phyloP scores from a whole-genome alignment of 495 filamentous ascomycete species.

The Annulohypoxylon stygium region DNA sequence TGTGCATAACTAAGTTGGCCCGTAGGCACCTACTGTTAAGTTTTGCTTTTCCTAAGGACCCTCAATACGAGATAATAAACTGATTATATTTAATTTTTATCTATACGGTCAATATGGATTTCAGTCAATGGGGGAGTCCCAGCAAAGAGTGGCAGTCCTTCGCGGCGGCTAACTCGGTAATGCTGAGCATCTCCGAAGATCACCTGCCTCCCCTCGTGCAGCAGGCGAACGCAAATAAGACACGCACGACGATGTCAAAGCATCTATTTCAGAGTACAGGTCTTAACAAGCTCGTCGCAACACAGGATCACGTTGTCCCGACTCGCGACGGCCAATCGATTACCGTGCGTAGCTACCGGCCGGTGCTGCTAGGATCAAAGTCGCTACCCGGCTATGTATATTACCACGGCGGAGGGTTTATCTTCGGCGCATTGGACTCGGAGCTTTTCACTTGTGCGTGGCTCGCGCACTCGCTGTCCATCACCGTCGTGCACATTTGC shows the following conservation, averaged over 20 bases:
- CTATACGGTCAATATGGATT: constrained; percentile 31
- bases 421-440: constrained; percentile 60
- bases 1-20: background rate
- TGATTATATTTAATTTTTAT: background rate
- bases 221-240: constrained; percentile 32
- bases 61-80: background rate
- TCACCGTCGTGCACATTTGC: constrained; percentile 60
- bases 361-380: constrained; percentile 36
- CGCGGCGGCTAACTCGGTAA: constrained; percentile 33
- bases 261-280: constrained; percentile 28
- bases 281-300: constrained; percentile 44
- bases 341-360: constrained; percentile 62
- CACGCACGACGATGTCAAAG: constrained; percentile 27
- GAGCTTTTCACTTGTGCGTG: constrained; percentile 64
- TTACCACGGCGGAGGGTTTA: constrained; percentile 65
- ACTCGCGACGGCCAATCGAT: constrained; percentile 58
- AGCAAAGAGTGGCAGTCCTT: constrained; percentile 45
- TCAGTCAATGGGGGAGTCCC: constrained; percentile 40
- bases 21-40: too few species aligned
- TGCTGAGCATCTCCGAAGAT: constrained; percentile 20
- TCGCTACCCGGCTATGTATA: constrained; percentile 62
- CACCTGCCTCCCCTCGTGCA: constrained; percentile 25
- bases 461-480: constrained; percentile 47
- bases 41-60: too few species aligned
- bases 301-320: constrained; percentile 55